Conservation (phyloP, 805 yeast species). For the Nakazawaea wickerhamii region DNA sequence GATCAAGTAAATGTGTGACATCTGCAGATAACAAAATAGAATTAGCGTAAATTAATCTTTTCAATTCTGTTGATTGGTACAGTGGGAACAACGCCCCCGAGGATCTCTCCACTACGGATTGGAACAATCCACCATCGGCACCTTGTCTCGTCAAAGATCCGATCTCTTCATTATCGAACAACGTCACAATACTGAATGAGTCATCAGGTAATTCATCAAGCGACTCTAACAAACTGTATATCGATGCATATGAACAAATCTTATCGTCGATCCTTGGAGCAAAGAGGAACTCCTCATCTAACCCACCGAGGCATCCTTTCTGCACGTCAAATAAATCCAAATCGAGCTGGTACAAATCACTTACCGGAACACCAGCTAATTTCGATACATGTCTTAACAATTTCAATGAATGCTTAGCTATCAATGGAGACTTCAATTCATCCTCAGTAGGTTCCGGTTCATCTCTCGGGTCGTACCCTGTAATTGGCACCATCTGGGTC, state of each 20-base stretch:
- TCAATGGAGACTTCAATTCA: conserved; percentile 58
- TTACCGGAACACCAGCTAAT: conserved; percentile 50
- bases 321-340: conserved; percentile 79
- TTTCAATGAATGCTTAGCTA: conserved; percentile 61
- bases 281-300: conserved; percentile 68
- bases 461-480: conserved; percentile 46
- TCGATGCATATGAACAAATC: conserved; percentile 71
- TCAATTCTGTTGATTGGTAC: not conserved
- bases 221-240: conserved; percentile 48
- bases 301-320: conserved; percentile 72
- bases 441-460: conserved; percentile 48
- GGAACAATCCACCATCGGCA: conserved; percentile 71
- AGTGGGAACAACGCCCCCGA: conserved; percentile 17
- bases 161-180: conserved; percentile 79
- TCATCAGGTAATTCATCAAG: conserved; percentile 20
- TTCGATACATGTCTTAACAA: conserved; percentile 65
- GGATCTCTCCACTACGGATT: conserved; percentile 55
- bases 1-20: conserved; percentile 77
- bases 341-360: conserved; percentile 63
- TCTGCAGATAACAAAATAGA: conserved; percentile 79
- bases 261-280: conserved; percentile 86
- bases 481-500: conserved; percentile 71
- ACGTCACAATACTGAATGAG: conserved; percentile 52
- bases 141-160: conserved; percentile 81
- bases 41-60: conserved; percentile 41